Percentiles rank a stretch among this genome's conserved stretches.
Conservation (phyloP, 192 early-diverging fungal species). For the Jimgerdemannia lactiflua region DNA sequence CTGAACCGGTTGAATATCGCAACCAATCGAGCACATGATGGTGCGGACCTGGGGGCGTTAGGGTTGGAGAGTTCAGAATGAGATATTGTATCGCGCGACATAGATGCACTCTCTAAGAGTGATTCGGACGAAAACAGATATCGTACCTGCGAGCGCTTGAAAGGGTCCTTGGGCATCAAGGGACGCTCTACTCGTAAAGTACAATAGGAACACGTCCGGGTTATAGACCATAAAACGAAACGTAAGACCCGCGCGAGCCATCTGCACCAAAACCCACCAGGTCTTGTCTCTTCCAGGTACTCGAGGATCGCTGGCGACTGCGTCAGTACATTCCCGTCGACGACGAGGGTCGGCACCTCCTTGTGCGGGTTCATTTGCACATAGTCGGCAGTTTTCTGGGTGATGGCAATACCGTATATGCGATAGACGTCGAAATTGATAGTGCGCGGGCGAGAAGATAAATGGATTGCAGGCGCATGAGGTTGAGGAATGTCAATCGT, state of each 20-base stretch:
- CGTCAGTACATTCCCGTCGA: slow-evolving; percentile 48
- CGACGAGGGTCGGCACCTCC: slow-evolving; percentile 65
- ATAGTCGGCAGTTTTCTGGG: slow-evolving; percentile 53
- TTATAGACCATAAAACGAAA: too few relatives aligned
- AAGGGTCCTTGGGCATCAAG: slow-evolving; percentile 71
- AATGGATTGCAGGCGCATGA: too few relatives aligned
- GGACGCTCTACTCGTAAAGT: slow-evolving; percentile 30
- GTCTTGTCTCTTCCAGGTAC: slow-evolving; percentile 79
- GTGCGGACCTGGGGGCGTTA: slow-evolving; percentile 52
- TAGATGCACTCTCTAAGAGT: neutral
- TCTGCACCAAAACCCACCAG: slow-evolving; percentile 27
- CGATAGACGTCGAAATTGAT: neutral
- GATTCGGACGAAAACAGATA: neutral
- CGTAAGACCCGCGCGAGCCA: neutral
- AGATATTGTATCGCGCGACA: neutral
- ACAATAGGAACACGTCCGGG: neutral
- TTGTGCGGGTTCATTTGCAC: slow-evolving; percentile 60
- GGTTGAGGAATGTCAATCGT: too few relatives aligned
- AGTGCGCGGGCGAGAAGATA: too few relatives aligned
- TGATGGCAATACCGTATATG: neutral
- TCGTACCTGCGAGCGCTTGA: slow-evolving; percentile 57
- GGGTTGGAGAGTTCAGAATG: neutral
- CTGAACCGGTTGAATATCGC: slow-evolving; percentile 88
- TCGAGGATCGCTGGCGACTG: slow-evolving; percentile 86
- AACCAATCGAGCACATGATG: slow-evolving; percentile 65